Conservation (phyloP, 176 grass and related monocot species). For the Zoysia pacifica region DNA sequence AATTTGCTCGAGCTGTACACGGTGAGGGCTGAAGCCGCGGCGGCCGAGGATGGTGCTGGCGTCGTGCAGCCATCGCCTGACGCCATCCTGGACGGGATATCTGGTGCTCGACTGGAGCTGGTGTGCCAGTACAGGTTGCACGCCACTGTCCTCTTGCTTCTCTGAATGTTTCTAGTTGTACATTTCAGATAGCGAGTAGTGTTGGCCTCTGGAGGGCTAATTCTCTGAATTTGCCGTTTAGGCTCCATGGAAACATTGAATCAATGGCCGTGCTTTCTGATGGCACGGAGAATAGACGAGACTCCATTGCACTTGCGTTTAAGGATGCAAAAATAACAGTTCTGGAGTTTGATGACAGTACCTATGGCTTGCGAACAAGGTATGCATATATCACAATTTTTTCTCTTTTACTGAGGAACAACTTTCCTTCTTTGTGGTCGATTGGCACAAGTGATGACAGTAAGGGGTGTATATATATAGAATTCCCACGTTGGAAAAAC, state of each 20-base stretch:
- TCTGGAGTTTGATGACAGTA: conserved; percentile 83
- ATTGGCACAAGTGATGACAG: not conserved
- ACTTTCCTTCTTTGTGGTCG: not conserved
- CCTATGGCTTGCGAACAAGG: conserved; percentile 67
- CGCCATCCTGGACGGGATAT: conserved; percentile 59
- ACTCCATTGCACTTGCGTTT: conserved; percentile 62
- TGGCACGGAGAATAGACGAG: conserved; percentile 69
- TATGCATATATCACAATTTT: conserved; percentile 17
- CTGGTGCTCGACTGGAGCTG: conserved; percentile 66
- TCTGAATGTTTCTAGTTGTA: conserved; percentile 3
- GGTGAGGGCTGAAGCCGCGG: conserved; percentile 53
- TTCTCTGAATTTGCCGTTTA: conserved; percentile 37
- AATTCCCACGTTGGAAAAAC: not conserved
- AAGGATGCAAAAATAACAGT: conserved; percentile 80
- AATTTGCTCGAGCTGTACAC: conserved; percentile 86
- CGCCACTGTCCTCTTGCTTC: not conserved
- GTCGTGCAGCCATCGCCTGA: conserved; percentile 5
- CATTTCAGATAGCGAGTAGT: not conserved
- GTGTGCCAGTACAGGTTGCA: conserved; percentile 73
- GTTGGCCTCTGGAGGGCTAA: not conserved
- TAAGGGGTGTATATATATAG: not conserved
- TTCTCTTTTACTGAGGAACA: not conserved
- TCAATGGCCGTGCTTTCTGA: conserved; percentile 73
- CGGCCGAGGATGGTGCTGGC: conserved; percentile 38
- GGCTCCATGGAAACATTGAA: conserved; percentile 82